These are phyloP conservation scores for Colletotrichum plurivorum DNA, from an alignment of 2,329 filamentous ascomycete genomes.

Conservation along the genomic window DNA sequence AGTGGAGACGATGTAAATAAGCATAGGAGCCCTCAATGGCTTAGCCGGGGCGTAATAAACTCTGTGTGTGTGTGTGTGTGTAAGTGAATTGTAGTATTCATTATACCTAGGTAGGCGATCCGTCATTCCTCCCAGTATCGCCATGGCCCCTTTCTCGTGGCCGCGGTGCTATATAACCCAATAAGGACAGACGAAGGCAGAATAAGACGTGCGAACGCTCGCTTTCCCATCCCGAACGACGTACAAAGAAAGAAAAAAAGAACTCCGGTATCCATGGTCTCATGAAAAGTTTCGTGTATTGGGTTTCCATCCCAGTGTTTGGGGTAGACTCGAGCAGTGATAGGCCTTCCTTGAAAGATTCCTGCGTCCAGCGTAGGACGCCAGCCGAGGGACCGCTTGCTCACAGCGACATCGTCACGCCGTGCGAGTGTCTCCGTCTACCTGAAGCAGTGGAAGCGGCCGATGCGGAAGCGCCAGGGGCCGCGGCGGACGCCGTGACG, in stretches of 20 bases:
- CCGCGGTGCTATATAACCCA: conserved; percentile 1
- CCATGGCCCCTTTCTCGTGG: neutral
- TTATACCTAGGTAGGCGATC: conserved; percentile 16
- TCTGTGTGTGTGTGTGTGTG: too few relatives aligned
- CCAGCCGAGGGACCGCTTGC: too few relatives aligned
- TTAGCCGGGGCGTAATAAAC: too few relatives aligned
- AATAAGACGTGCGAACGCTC: conserved; percentile 24
- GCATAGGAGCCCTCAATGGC: too few relatives aligned
- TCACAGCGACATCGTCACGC: conserved; percentile 2
- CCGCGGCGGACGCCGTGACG: conserved; percentile 63
- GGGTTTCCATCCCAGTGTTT: neutral
- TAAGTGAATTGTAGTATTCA: neutral
- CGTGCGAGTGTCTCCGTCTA: conserved; percentile 24
- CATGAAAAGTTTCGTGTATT: neutral
- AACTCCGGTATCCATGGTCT: conserved; percentile 32
- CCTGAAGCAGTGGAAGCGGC: conserved; percentile 66
- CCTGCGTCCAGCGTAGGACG: neutral
- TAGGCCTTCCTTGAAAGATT: too few relatives aligned
- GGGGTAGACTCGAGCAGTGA: too few relatives aligned
- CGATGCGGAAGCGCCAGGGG: conserved; percentile 65
- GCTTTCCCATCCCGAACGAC: conserved; percentile 4
- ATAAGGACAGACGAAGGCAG: conserved; percentile 31
- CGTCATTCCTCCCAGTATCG: conserved; percentile 1
- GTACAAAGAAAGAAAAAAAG: neutral
- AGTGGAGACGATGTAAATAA: too few relatives aligned